A percentile compares a stretch with the other conserved stretches of the same genome.
Conservation (phyloP, 2,329 filamentous ascomycete species). For the Drechslerella coelobrocha region DNA sequence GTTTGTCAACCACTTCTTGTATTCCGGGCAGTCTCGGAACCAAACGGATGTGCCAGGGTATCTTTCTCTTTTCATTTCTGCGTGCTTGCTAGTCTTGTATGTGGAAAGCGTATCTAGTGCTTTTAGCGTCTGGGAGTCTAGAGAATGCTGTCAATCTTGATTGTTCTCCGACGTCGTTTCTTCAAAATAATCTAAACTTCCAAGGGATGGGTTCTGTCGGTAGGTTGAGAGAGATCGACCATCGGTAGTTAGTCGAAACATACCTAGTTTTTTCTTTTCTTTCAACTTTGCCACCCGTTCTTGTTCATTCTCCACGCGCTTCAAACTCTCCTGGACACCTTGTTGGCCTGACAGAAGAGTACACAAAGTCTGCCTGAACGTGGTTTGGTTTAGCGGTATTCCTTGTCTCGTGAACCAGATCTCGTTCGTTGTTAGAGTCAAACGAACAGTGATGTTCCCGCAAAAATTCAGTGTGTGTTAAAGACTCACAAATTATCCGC, state of each 20-base stretch:
- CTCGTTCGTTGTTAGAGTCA: neutral
- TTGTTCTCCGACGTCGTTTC: neutral
- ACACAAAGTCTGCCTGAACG: slow-evolving; percentile 8
- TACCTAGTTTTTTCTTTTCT: slow-evolving; percentile 14
- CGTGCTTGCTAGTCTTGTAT: slow-evolving; percentile 10
- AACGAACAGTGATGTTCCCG: neutral
- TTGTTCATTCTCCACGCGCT: slow-evolving; percentile 17
- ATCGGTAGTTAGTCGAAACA: neutral
- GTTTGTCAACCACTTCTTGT: slow-evolving; percentile 2
- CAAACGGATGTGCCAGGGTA: slow-evolving; percentile 13
- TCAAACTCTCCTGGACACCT: slow-evolving; percentile 15
- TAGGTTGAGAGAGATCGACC: neutral
- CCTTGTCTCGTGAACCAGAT: neutral
- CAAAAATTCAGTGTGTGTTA: too few species aligned
- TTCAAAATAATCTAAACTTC: neutral
- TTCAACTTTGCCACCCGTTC: neutral
- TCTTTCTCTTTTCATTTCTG: slow-evolving; percentile 9
- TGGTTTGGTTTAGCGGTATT: neutral
- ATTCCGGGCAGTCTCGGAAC: slow-evolving; percentile 27
- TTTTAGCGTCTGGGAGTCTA: too few species aligned
- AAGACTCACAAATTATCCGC: slow-evolving; percentile 20
- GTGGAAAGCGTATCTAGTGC: slow-evolving; percentile 16
- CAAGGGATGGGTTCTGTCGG: neutral
- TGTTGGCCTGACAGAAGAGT: slow-evolving; percentile 14
- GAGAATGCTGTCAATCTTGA: too few species aligned